Conservation (phyloP, 2,329 filamentous ascomycete species). For the Botrytis paeoniae region DNA sequence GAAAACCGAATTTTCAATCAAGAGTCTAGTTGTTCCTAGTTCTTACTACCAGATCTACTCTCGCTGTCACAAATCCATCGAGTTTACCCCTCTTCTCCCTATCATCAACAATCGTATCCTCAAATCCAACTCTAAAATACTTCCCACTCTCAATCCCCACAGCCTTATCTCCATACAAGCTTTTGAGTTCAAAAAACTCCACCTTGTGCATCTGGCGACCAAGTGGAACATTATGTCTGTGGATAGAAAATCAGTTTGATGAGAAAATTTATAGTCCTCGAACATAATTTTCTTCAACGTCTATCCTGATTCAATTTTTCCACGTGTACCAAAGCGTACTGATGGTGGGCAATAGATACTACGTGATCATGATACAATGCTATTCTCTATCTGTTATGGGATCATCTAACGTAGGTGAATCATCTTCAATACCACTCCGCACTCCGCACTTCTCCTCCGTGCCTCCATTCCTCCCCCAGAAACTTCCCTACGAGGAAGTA, state of each 20-base stretch:
- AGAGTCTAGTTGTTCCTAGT: rapidly evolving
- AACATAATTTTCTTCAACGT: background rate
- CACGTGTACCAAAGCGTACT: too few species aligned
- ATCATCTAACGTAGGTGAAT: background rate
- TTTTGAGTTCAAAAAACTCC: background rate
- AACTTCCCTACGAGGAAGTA: background rate
- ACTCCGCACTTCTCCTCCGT: background rate
- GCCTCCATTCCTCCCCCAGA: too few species aligned
- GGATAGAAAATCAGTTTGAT: rapidly evolving
- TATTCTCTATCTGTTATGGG: background rate
- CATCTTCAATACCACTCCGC: background rate
- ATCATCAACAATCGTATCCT: background rate
- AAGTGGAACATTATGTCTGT: too few species aligned
- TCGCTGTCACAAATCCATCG: background rate
- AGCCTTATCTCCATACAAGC: rapidly evolving
- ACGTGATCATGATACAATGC: background rate
- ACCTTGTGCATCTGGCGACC: background rate
- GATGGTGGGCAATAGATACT: background rate
- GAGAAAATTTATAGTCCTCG: background rate
- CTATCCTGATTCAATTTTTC: too few species aligned
- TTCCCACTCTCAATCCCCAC: rapidly evolving
- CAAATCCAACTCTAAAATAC: background rate
- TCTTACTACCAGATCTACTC: rapidly evolving
- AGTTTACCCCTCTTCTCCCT: background rate
- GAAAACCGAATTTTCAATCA: background rate